Percentiles rank a stretch among this genome's conserved stretches.
Conservation (phyloP, 805 yeast species). For the Teunomyces lycoperdinae region DNA sequence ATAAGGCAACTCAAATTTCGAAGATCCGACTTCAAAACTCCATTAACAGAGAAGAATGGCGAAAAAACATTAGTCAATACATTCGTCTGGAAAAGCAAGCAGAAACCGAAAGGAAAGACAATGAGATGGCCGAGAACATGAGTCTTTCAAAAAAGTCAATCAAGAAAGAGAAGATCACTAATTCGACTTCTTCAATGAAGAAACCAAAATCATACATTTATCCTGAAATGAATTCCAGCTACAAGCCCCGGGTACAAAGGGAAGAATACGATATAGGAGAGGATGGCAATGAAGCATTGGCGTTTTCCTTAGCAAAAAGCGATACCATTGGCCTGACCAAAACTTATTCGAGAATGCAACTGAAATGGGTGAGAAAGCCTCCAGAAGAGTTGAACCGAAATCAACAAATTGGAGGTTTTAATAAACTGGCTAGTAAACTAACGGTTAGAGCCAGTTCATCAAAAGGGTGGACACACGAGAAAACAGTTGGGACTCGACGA, state of each 20-base stretch:
- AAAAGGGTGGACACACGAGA: not conserved
- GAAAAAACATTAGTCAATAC: conserved; percentile 15
- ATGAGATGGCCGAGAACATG: not conserved
- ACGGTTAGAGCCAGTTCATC: conserved; percentile 6
- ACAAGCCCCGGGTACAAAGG: not conserved
- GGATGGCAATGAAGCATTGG: conserved; percentile 7
- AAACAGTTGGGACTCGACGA: not conserved
- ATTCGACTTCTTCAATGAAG: not conserved
- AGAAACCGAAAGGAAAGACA: not conserved
- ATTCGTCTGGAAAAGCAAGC: conserved; percentile 9
- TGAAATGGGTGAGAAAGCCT: not conserved
- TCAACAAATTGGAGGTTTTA: not conserved
- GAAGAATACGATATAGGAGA: conserved; percentile 8
- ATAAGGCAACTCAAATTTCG: conserved; percentile 15
- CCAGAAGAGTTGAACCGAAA: not conserved
- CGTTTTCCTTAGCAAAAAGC: not conserved
- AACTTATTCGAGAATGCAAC: not conserved
- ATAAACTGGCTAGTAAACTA: conserved; percentile 4
- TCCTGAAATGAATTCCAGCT: not conserved
- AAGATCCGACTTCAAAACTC: conserved; percentile 29
- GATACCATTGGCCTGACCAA: not conserved
- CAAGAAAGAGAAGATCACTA: not conserved
- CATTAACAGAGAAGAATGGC: conserved; percentile 23
- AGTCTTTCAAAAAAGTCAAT: not conserved
- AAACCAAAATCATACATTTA: not conserved